Conservation (phyloP, 2,329 filamentous ascomycete species). For the Venturia effusa region DNA sequence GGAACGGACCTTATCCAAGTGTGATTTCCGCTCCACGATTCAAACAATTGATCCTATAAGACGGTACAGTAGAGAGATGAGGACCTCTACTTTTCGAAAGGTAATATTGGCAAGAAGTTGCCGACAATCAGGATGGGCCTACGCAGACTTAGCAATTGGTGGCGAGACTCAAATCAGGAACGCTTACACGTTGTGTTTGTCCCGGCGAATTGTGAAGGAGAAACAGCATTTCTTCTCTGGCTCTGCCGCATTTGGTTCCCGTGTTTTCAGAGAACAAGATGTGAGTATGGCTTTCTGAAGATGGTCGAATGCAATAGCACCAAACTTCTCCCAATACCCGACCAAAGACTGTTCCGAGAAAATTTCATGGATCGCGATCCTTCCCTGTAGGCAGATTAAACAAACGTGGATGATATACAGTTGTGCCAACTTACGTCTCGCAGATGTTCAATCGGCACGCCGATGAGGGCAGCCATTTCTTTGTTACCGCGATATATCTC, state of each 20-base stretch:
- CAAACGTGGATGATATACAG: neutral
- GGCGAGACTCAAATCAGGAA: constrained; percentile 11
- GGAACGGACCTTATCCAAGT: neutral
- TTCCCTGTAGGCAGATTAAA: constrained; percentile 53
- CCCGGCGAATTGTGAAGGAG: constrained; percentile 89
- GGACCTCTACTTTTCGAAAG: neutral
- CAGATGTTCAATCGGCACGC: constrained; percentile 80
- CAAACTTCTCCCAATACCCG: constrained; percentile 98
- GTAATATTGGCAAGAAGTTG: constrained; percentile 83
- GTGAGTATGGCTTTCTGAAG: constrained; percentile 92
- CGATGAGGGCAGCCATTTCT: constrained; percentile 95
- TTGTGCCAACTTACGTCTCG: constrained; percentile 60
- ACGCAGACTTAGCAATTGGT: constrained; percentile 22
- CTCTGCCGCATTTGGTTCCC: constrained; percentile 46
- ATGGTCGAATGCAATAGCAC: constrained; percentile 90
- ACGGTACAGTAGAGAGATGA: constrained; percentile 5
- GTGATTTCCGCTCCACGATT: neutral
- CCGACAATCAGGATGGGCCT: constrained; percentile 91
- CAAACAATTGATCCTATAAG: constrained; percentile 7
- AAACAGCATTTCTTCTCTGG: constrained; percentile 87
- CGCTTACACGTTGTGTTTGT: constrained; percentile 90
- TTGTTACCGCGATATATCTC: constrained; percentile 97
- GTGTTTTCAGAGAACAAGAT: constrained; percentile 81
- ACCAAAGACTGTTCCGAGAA: constrained; percentile 90
- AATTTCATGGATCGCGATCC: constrained; percentile 90